Percentiles rank a stretch among this genome's conserved stretches.
Conservation (phyloP, 257 asterid genomes). For the Misopates orontium region DNA sequence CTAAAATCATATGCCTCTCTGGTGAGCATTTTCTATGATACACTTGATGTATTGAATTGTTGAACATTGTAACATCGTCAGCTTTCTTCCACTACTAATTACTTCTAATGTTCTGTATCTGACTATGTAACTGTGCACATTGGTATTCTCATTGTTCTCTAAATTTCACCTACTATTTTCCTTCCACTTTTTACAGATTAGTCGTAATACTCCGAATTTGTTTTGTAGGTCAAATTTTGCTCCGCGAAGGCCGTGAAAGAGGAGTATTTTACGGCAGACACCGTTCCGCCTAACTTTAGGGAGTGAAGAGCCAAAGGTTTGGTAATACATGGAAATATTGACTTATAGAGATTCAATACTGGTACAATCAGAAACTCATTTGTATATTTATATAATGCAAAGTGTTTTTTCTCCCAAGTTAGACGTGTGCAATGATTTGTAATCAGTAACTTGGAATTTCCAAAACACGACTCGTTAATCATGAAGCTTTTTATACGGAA, state of each 20-base stretch:
- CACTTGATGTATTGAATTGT: not conserved
- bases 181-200: not conserved
- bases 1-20: conserved; percentile 79
- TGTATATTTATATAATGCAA: too few relatives aligned
- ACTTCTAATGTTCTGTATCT: too few relatives aligned
- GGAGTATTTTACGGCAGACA: conserved; percentile 57
- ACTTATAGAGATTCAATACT: too few relatives aligned
- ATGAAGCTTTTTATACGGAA: too few relatives aligned
- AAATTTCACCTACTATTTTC: too few relatives aligned
- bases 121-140: not conserved
- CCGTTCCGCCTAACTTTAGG: conserved; percentile 61
- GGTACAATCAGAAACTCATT: too few relatives aligned
- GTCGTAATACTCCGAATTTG: not conserved
- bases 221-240: conserved; percentile 72
- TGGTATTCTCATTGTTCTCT: too few relatives aligned
- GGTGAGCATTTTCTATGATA: conserved; percentile 46
- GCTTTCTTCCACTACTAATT: not conserved
- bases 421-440: too few relatives aligned
- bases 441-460: too few relatives aligned
- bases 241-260: conserved; percentile 53
- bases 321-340: not conserved
- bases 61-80: not conserved
- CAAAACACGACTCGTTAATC: too few relatives aligned
- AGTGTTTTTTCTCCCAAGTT: too few relatives aligned
- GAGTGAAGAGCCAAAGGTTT: conserved; percentile 29